Base-by-base conservation (phyloP, 2,329 filamentous ascomycete genomes). In the Grosmannia serpens region DNA sequence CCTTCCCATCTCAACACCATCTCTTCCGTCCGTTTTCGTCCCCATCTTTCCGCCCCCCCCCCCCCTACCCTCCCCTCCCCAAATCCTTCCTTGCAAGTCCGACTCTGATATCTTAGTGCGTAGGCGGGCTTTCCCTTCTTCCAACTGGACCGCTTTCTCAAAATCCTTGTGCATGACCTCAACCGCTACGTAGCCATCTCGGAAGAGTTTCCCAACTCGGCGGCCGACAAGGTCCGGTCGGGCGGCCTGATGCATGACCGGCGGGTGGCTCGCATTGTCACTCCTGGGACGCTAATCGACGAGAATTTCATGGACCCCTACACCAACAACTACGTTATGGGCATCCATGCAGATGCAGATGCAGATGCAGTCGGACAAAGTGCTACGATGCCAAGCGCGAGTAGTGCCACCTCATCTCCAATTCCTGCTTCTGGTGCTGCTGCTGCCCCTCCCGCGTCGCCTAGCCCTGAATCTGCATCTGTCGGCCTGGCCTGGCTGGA, bases 271-370 rank as follows among this genome's bases (percentile, higher is more conserved):
- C 85, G 94, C 59, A 86, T 99, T 64, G 84, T 99, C 67, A 97
- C 94, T 0, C 91, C 94, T 1, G 94, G 94, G 24, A 99, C 94
- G 1, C 77, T 99, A 57, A 96, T 99, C 64, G 94, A 99, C 71
- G 94, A 99, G 73, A 91, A 91, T 66, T 99, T 97, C 70, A 91
- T 99, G 77, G 89, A 97, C 69, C 89, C 91, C 1, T 92, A 88
- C 68, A 85, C 89, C 66, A 96, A 94, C 72, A 97, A 96, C 69
- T 99, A 92, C 70, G 79, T 97, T 38, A 81, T 97, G 69, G 86
- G 89, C 44, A 81, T 97, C 53, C 83, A 95, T 67, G 70, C 87
- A 31, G 64, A 65, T 49, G 47, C 47, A 58, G 52, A 38, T 38
- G 35, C 35, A 38, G 35, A 38, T 38, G 35, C 13, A 6, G 13